Evolutionary conservation across 2,329 filamentous ascomycete genomes (phyloP), one percentile per base, ranked within the genome.

Genomic region (Metarhizium robertsii): DNA sequence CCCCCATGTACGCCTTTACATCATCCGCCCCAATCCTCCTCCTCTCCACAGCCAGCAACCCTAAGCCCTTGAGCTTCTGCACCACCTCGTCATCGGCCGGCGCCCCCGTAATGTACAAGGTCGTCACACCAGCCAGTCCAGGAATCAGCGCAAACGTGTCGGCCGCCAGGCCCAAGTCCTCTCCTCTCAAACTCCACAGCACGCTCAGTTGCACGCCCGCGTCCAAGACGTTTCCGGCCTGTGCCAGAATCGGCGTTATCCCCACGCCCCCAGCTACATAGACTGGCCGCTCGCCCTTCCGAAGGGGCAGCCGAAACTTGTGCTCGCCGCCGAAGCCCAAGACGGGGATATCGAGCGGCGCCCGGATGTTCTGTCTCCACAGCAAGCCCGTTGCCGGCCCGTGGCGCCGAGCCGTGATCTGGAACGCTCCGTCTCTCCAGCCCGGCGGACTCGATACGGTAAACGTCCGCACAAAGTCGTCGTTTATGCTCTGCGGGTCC

Each of bases 381-480:
- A 95, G 71, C 57, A 85, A 79, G 0, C 69, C 67, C 0, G 25
- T 25, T 25, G 25, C 25, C 25, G 25, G 25, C 25, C 25, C 25
- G 25, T 90, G 80, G 53, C 77, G 82, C 16, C 88, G 73, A 1
- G 84, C 80, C 4, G 88, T 92, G 59, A 95, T 85, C 61, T 92
- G 32, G 55, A 94, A 78, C 62, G 84, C 34, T 25, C 32, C 16
- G 25, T 11, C 34, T 7, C 13, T 25, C 16, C 34, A 76, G 55
- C 61, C 67, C 0, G 84, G 81, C 1, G 73, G 69, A 2, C 79
- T 88, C 1, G 86, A 88, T 0, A 95, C 79, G 2, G 90, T 95
- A 64, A 95, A 95, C 0, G 90, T 95, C 32, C 90, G 77, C 4
- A 94, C 75, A 59, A 83, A 92, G 66, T 96, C 90, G 65, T 95